Evolutionary conservation across 768 basidiomycete species (phyloP), one percentile per base, ranked within the genome.

Genomic region (Auricularia cornea): DNA sequence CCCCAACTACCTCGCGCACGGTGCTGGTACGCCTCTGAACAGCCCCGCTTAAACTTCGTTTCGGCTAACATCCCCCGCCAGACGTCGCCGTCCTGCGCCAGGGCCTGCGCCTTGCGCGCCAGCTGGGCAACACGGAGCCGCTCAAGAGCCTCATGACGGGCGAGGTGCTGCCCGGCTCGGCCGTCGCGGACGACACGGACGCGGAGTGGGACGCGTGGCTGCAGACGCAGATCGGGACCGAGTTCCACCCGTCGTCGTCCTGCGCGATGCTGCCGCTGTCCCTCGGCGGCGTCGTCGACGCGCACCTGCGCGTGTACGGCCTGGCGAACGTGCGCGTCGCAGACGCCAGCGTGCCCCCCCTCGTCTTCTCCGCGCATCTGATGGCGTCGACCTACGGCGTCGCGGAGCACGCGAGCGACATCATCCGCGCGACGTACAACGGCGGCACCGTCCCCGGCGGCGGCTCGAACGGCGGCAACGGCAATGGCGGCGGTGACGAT

Each of bases 1-100:
- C 72, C 88, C 88, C 3, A 74, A 80, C 64, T 89, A 89, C 73
- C 80, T 87, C 60, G 76, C 81, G 3, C 81, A 86, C 67, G 72
- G 77, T 5, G 81, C 82, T 26, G 83, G 80, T 80, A 60, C 26
- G 74, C 67, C 2, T 48, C 2, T 14, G 48, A 18, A n/a, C n/a
- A 40, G 61, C 23, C 44, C 30, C 4, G 16, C 61, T 60, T 31
- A 6, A 11, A 38, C 18, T 60, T 35, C 12, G 63, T 5, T 20
- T 48, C 16, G 20, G 18, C 16, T 48, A 23, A 20, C 44, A 23
- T 12, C 23, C 12, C 18, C 23, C 8, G 38, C 6, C 16, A 77
- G 83, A 86, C 70, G 62, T 78, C 33, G 68, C 72, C 12, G 72
- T 83, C 44, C 71, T 87, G 61, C 81, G 85, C 54, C 80, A 85